These are phyloP conservation scores for Phytophthora tentaculata DNA, from an alignment of 352 stramenopile genomes.

Conservation along the genomic window DNA sequence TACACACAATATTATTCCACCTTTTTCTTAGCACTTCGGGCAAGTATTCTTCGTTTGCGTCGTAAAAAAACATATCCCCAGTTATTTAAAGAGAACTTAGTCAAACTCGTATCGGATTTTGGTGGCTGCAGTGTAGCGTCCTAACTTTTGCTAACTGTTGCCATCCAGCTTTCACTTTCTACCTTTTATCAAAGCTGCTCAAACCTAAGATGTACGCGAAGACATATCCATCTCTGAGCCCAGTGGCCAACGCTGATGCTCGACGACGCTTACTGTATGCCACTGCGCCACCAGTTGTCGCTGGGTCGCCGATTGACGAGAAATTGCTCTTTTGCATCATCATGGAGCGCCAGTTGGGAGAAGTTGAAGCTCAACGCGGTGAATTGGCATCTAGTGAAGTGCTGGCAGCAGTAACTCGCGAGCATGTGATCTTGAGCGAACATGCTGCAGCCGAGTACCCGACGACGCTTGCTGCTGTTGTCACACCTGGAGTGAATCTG, in stretches of 20 bases:
- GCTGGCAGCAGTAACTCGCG: constrained; percentile 16
- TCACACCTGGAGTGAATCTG: constrained; percentile 21
- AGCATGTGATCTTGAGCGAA: constrained; percentile 17
- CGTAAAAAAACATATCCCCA: too few relatives aligned
- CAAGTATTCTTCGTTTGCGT: too few relatives aligned
- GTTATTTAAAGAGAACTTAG: too few relatives aligned
- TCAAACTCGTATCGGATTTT: too few relatives aligned
- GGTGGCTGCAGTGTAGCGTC: too few relatives aligned
- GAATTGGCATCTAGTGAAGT: constrained; percentile 11
- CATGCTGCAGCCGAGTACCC: constrained; percentile 18
- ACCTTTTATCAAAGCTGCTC: too few relatives aligned
- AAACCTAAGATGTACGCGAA: constrained; percentile 22
- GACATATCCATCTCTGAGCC: constrained; percentile 22
- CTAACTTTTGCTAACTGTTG: too few relatives aligned
- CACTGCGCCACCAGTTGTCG: constrained; percentile 16
- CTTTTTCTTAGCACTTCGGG: too few relatives aligned
- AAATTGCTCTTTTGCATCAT: constrained; percentile 23
- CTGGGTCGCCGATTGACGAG: constrained; percentile 11
- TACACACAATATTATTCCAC: too few relatives aligned
- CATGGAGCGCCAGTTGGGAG: constrained; percentile 21
- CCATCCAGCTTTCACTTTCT: too few relatives aligned
- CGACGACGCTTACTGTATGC: constrained; percentile 19
- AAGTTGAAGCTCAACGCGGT: constrained; percentile 18
- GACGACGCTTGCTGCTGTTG: constrained; percentile 14
- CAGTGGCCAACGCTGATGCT: constrained; percentile 13